These are phyloP conservation scores for Phlebopus sp. DNA, from an alignment of 1,284 basidiomycete genomes.

Conservation along the genomic window DNA sequence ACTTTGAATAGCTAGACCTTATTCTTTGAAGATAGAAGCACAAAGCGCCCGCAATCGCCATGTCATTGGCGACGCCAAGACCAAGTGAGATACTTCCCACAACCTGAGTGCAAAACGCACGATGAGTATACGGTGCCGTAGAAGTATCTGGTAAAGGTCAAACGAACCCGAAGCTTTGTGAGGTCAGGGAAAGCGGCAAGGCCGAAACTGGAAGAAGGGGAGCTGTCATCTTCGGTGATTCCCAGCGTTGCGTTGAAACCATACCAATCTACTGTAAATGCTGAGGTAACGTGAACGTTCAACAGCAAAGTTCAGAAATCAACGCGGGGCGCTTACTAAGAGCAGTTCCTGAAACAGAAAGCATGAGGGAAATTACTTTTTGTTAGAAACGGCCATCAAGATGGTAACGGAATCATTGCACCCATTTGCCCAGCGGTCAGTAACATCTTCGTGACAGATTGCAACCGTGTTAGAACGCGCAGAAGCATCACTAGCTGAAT, in stretches of 20 bases:
- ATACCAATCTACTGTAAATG: conserved; percentile 49
- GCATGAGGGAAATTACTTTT: neutral
- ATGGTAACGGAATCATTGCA: conserved; percentile 22
- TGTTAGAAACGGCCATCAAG: conserved; percentile 3
- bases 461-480: conserved; percentile 1
- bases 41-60: conserved; percentile 45
- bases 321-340: conserved; percentile 14
- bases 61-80: conserved; percentile 45
- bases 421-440: conserved; percentile 49
- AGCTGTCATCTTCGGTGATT: conserved; percentile 16
- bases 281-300: conserved; percentile 23
- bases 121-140: neutral
- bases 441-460: conserved; percentile 35
- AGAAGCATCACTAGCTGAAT: too few relatives aligned
- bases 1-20: conserved; percentile 39
- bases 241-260: conserved; percentile 10
- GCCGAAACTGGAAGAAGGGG: conserved; percentile 11
- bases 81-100: conserved; percentile 44
- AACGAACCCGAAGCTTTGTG: conserved; percentile 19
- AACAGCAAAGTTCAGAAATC: neutral
- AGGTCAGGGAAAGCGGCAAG: conserved; percentile 14
- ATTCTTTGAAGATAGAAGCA: conserved; percentile 52
- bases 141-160: neutral
- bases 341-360: conserved; percentile 13
- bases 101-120: conserved; percentile 24